Evolutionary conservation across 768 basidiomycete genomes (phyloP).

Genomic region (Hortiboletus flavorubellus): DNA sequence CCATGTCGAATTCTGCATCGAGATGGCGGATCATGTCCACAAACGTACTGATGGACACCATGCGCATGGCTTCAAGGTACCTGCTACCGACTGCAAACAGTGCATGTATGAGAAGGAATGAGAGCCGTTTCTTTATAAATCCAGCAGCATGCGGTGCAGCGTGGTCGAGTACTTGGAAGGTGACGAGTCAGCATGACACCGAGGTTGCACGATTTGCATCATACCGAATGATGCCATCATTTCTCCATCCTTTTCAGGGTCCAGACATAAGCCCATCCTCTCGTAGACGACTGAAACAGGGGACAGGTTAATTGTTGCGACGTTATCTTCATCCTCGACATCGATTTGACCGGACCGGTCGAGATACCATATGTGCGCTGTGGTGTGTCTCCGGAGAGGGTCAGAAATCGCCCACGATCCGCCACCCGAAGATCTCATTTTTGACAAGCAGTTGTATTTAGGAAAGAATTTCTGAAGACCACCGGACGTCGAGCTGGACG

Average conservation of each 20-base stretch:
- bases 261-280: neutral
- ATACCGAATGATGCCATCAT: constrained; percentile 1
- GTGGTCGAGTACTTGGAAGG: constrained; percentile 1
- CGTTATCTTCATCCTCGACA: neutral
- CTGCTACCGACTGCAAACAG: constrained; percentile 1
- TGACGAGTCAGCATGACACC: neutral
- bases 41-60: constrained; percentile 7
- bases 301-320: neutral
- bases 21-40: constrained; percentile 10
- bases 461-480: constrained; percentile 11
- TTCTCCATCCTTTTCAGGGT: constrained; percentile 4
- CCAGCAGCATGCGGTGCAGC: neutral
- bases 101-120: constrained; percentile 7
- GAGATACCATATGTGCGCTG: neutral
- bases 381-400: constrained; percentile 5
- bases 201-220: neutral
- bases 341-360: neutral
- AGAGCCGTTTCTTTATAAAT: constrained; percentile 2
- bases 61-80: neutral
- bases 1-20: constrained; percentile 6
- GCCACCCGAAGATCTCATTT: neutral
- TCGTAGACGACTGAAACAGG: neutral
- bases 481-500: constrained; percentile 22
- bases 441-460: constrained; percentile 1
- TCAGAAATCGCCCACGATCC: neutral